Percentiles rank a stretch among this genome's conserved stretches.
phyloP scores from a whole-genome alignment of 805 yeast genomes.

The Saccharomyces mikatae region DNA sequence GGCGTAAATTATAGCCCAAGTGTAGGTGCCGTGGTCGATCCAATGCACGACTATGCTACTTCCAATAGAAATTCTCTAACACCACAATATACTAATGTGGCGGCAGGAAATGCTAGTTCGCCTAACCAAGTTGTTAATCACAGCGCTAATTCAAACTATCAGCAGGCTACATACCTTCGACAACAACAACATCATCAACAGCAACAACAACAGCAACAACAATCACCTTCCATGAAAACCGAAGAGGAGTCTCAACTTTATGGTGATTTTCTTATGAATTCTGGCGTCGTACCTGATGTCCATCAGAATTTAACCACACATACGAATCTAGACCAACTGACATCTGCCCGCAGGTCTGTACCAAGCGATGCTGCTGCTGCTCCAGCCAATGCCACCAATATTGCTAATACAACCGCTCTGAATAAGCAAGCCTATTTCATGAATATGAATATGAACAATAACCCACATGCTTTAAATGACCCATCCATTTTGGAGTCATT shows the following conservation, averaged over 20 bases:
- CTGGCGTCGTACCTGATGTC: background rate
- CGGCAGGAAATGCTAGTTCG: background rate
- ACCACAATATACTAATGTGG: background rate
- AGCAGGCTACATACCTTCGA: conserved; percentile 3
- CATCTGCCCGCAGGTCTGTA: background rate
- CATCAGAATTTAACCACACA: conserved; percentile 4
- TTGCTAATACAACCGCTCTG: background rate
- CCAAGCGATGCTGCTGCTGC: background rate
- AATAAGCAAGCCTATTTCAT: conserved; percentile 10
- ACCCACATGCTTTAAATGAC: conserved; percentile 25
- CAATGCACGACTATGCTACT: background rate
- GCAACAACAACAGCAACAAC: background rate
- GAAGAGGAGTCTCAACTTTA: background rate
- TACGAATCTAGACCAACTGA: conserved; percentile 3
- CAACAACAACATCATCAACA: conserved; percentile 2
- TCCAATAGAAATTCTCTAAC: background rate
- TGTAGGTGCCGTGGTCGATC: background rate
- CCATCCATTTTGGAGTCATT: conserved; percentile 31
- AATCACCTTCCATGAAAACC: background rate
- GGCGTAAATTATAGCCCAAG: background rate
- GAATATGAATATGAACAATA: conserved; percentile 11
- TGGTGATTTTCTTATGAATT: background rate
- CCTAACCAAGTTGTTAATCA: conserved; percentile 2
- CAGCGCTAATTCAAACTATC: conserved; percentile 10
- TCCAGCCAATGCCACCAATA: background rate